These are phyloP conservation scores for Pythium coloratum DNA, from an alignment of 352 stramenopile genomes.

Conservation along the genomic window DNA sequence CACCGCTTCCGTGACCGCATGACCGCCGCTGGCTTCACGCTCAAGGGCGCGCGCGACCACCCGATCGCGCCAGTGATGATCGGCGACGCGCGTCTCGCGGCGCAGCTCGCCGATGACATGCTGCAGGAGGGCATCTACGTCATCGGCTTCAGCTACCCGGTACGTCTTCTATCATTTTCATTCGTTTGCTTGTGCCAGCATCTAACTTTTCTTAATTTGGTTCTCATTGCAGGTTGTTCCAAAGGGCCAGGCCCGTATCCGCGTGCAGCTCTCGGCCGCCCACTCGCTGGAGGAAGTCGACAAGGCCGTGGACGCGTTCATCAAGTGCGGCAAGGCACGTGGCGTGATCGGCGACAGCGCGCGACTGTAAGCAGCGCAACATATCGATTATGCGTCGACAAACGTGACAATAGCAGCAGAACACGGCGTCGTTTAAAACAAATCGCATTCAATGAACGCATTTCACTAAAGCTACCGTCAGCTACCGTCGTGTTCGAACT, in stretches of 20 bases:
- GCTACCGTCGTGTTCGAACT: not conserved
- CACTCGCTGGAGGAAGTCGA: slow-evolving; percentile 92
- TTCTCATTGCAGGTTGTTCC: slow-evolving; percentile 73
- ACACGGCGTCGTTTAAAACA: not conserved
- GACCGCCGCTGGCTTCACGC: slow-evolving; percentile 87
- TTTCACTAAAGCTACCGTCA: too few species aligned
- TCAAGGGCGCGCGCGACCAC: slow-evolving; percentile 87
- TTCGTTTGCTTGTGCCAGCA: not conserved
- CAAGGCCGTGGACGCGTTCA: slow-evolving; percentile 91
- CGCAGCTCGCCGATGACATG: slow-evolving; percentile 90
- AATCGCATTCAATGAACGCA: not conserved
- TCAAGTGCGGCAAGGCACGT: slow-evolving; percentile 84
- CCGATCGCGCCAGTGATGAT: slow-evolving; percentile 93
- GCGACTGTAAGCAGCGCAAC: not conserved
- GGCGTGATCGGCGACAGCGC: slow-evolving; percentile 52
- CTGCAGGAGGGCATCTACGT: slow-evolving; percentile 93
- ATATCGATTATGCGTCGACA: not conserved
- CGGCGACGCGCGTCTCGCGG: slow-evolving; percentile 88
- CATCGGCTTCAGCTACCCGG: slow-evolving; percentile 94
- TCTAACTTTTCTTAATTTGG: not conserved
- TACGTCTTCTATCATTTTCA: slow-evolving; percentile 31
- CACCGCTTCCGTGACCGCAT: slow-evolving; percentile 92
- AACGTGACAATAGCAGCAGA: not conserved
- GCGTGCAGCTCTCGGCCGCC: slow-evolving; percentile 90
- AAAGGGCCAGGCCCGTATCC: slow-evolving; percentile 90